Percentiles rank a stretch among this genome's conserved stretches.
Evolutionary conservation across 352 stramenopile genomes (phyloP).

Genomic region (Achlya hypogyna): DNA sequence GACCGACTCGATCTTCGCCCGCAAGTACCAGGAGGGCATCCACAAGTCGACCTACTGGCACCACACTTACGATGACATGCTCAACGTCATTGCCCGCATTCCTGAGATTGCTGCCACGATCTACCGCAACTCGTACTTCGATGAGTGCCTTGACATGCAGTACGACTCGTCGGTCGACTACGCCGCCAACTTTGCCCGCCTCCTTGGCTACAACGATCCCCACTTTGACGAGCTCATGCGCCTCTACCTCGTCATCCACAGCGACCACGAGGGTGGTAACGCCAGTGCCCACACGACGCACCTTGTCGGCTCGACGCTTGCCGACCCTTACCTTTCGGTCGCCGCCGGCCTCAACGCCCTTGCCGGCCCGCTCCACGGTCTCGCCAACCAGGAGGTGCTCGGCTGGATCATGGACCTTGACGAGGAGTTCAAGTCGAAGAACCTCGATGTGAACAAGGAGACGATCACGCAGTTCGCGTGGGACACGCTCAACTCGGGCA

Average conservation of each 20-base stretch:
- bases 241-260: slow-evolving; percentile 99
- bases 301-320: slow-evolving; percentile 95
- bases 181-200: slow-evolving; percentile 97
- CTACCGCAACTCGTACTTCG: slow-evolving; percentile 98
- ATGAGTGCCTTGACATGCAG: slow-evolving; percentile 85
- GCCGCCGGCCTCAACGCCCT: slow-evolving; percentile 95
- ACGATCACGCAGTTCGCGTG: slow-evolving; percentile 99
- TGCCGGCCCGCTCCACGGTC: slow-evolving; percentile 95
- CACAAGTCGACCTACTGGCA: slow-evolving; percentile 98
- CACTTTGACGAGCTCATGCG: slow-evolving; percentile 99
- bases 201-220: slow-evolving; percentile 95
- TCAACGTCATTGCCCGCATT: slow-evolving; percentile 96
- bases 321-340: slow-evolving; percentile 97
- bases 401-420: slow-evolving; percentile 92
- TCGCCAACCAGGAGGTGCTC: slow-evolving; percentile 99
- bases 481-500: slow-evolving; percentile 98
- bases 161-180: slow-evolving; percentile 97
- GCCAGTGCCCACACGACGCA: slow-evolving; percentile 97
- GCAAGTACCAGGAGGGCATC: slow-evolving; percentile 94
- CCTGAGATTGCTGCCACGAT: slow-evolving; percentile 97
- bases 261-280: slow-evolving; percentile 98
- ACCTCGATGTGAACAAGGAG: slow-evolving; percentile 94
- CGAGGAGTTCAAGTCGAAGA: slow-evolving; percentile 93
- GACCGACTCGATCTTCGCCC: slow-evolving; percentile 94
- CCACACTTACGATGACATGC: slow-evolving; percentile 96